These are phyloP conservation scores for Ajuga chamaepitys DNA, from an alignment of 257 asterid genomes.

Conservation along the genomic window DNA sequence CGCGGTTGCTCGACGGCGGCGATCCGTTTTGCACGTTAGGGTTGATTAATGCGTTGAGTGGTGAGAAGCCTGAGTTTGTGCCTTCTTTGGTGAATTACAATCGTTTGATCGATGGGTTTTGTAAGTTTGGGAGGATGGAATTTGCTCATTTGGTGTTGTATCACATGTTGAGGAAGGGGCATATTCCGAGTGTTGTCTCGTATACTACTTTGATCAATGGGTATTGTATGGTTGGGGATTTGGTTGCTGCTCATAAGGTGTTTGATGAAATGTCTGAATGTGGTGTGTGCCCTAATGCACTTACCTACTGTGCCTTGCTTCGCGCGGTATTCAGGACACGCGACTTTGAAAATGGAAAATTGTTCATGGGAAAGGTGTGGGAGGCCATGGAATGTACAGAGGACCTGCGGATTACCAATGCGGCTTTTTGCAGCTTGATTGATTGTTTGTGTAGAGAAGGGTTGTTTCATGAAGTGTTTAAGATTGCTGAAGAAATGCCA, in stretches of 20 bases:
- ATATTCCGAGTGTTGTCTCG: constrained; percentile 53
- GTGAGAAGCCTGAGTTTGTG: constrained; percentile 60
- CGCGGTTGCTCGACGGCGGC: constrained; percentile 54
- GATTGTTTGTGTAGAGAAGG: constrained; percentile 74
- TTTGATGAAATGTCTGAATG: constrained; percentile 64
- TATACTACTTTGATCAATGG: constrained; percentile 70
- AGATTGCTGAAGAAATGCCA: constrained; percentile 72
- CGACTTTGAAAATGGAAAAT: constrained; percentile 43
- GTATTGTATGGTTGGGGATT: constrained; percentile 47
- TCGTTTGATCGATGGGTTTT: constrained; percentile 60
- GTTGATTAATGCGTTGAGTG: constrained; percentile 36
- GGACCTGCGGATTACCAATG: constrained; percentile 41
- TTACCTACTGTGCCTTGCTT: constrained; percentile 51
- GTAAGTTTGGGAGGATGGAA: constrained; percentile 28
- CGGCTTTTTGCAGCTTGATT: constrained; percentile 62
- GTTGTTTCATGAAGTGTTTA: constrained; percentile 59
- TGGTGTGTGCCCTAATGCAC: constrained; percentile 42
- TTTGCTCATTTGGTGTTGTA: constrained; percentile 58
- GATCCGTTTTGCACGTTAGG: constrained; percentile 39
- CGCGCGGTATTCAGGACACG: constrained; percentile 42
- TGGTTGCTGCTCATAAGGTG: constrained; percentile 47
- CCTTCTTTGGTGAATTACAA: constrained; percentile 76
- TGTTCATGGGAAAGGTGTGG: constrained; percentile 48
- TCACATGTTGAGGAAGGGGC: constrained; percentile 60
- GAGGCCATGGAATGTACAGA: constrained; percentile 37